A percentile compares a stretch with the other conserved stretches of the same genome.
phyloP scores from a whole-genome alignment of 345 rosid species.

The Citrus inodora region DNA sequence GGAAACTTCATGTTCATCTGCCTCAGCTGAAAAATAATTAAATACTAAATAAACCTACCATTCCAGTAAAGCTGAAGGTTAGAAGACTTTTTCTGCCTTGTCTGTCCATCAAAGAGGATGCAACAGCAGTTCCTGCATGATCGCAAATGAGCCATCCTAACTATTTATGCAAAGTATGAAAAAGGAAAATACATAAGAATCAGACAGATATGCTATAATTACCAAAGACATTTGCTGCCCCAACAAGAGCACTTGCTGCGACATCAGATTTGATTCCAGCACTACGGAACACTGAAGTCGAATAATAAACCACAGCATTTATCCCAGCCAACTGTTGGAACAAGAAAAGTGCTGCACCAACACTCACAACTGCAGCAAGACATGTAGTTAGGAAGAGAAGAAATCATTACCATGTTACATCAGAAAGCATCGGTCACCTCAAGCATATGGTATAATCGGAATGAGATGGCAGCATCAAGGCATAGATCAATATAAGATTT shows the following conservation, averaged over 20 bases:
- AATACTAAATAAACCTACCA: conserved; percentile 44
- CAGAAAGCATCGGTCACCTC: neutral
- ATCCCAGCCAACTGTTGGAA: conserved; percentile 99
- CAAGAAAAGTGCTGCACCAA: conserved; percentile 95
- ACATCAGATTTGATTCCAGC: conserved; percentile 94
- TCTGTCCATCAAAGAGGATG: conserved; percentile 96
- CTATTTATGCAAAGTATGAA: neutral
- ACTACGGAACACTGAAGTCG: conserved; percentile 90
- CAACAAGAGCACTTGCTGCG: conserved; percentile 99
- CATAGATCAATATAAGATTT: neutral
- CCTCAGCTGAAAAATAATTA: neutral
- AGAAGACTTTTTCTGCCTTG: conserved; percentile 96
- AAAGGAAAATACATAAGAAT: neutral
- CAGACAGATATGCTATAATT: conserved; percentile 1
- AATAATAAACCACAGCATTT: conserved; percentile 97
- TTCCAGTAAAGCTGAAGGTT: conserved; percentile 84
- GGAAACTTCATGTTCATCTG: neutral
- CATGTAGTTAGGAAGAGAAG: neutral
- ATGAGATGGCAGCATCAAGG: neutral
- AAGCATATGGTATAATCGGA: neutral
- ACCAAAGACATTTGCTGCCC: conserved; percentile 97
- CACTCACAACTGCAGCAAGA: conserved; percentile 82
- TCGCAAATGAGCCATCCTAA: conserved; percentile 8
- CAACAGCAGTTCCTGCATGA: conserved; percentile 80
- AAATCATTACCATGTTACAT: neutral